phyloP scores from a whole-genome alignment of 768 basidiomycete species.

The Mrakia frigida region DNA sequence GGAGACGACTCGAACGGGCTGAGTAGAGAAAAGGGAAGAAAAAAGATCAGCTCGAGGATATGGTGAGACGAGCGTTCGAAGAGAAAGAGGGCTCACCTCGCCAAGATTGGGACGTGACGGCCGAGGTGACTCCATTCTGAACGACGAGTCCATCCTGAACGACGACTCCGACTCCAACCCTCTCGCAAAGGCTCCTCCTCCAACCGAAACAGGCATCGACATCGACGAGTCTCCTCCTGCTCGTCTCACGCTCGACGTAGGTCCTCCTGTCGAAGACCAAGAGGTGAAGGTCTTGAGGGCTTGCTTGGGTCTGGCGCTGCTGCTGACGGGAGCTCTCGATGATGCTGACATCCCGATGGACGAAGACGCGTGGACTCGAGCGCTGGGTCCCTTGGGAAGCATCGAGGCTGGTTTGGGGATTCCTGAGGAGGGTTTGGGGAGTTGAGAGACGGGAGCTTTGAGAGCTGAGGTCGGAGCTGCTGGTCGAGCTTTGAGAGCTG shows the following conservation, averaged over 20 bases:
- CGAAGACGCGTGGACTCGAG: background rate
- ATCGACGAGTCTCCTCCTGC: slow-evolving; percentile 2
- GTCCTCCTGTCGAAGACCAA: background rate
- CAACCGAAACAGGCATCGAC: background rate
- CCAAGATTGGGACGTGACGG: slow-evolving; percentile 2
- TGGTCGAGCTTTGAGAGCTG: background rate
- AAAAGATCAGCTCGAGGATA: too few species aligned
- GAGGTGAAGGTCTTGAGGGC: background rate
- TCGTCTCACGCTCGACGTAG: background rate
- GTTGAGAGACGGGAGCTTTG: background rate
- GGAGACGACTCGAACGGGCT: slow-evolving; percentile 11
- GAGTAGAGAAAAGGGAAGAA: background rate
- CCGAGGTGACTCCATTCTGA: slow-evolving; percentile 13
- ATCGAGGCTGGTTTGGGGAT: background rate
- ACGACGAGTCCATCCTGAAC: slow-evolving; percentile 17
- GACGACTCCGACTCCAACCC: slow-evolving; percentile 6
- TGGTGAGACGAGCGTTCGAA: background rate
- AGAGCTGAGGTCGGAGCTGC: background rate
- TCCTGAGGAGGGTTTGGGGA: slow-evolving; percentile 12
- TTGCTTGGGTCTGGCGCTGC: background rate
- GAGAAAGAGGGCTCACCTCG: background rate
- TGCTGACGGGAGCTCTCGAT: background rate
- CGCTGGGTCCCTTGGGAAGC: background rate
- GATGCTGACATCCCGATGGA: background rate
- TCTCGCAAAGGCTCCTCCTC: background rate